phyloP scores from a whole-genome alignment of 2,329 filamentous ascomycete genomes.

The Remersonia thermophila region DNA sequence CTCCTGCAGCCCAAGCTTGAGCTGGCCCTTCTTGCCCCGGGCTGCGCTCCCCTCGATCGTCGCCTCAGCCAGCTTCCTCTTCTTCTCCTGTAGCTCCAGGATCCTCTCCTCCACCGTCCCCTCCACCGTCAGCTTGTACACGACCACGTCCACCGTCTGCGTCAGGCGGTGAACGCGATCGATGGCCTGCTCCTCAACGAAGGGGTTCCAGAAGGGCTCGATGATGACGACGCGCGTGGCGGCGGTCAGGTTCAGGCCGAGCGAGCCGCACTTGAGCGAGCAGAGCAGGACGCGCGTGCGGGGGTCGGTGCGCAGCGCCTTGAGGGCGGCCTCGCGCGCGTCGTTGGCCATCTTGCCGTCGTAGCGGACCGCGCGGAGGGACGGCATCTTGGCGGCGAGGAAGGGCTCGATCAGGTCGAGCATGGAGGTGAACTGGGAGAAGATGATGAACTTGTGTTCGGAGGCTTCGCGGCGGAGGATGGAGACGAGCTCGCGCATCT shows the following conservation, averaged over 20 bases:
- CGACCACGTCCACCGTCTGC: slow-evolving; percentile 84
- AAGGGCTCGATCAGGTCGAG: slow-evolving; percentile 92
- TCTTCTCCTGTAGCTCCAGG: slow-evolving; percentile 85
- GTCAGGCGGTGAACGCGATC: slow-evolving; percentile 97
- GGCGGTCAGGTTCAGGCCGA: slow-evolving; percentile 89
- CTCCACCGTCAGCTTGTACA: slow-evolving; percentile 85
- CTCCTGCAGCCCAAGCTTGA: slow-evolving; percentile 85
- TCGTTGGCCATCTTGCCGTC: slow-evolving; percentile 95
- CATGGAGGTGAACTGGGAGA: slow-evolving; percentile 98
- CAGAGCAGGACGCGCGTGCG: slow-evolving; percentile 76
- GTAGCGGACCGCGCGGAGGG: slow-evolving; percentile 75
- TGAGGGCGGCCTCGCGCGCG: slow-evolving; percentile 72
- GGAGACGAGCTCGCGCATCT: slow-evolving; percentile 74
- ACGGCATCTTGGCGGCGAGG: slow-evolving; percentile 46
- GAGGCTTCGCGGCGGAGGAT: slow-evolving; percentile 68
- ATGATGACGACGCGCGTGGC: slow-evolving; percentile 88
- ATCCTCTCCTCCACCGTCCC: slow-evolving; percentile 89
- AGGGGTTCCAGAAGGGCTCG: slow-evolving; percentile 98
- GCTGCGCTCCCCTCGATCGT: slow-evolving; percentile 74
- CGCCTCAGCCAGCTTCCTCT: slow-evolving; percentile 79
- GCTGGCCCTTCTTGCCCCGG: slow-evolving; percentile 44
- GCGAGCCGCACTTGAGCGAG: slow-evolving; percentile 82
- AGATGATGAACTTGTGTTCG: slow-evolving; percentile 94
- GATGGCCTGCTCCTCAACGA: slow-evolving; percentile 97
- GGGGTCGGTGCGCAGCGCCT: slow-evolving; percentile 61